Percentiles rank a stretch among this genome's conserved stretches.
phyloP scores from a whole-genome alignment of 2,329 filamentous ascomycete species.

The Hymenoscyphus scutula region DNA sequence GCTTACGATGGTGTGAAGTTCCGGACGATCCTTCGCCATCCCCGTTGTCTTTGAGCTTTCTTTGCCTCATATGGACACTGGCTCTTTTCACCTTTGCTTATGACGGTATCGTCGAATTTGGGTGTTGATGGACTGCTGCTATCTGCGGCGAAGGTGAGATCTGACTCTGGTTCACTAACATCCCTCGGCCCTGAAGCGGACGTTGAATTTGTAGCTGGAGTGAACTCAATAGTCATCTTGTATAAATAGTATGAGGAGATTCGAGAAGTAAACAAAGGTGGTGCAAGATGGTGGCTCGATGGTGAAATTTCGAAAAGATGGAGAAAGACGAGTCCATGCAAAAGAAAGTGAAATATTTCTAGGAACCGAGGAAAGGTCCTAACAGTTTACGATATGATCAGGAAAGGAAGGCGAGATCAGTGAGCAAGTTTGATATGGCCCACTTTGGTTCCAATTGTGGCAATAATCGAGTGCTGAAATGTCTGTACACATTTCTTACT shows the following conservation, averaged over 20 bases:
- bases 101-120: neutral
- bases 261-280: neutral
- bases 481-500: neutral
- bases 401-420: neutral
- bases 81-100: neutral
- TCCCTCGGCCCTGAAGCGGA: slow-evolving; percentile 2
- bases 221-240: neutral
- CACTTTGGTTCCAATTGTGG: neutral
- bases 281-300: neutral
- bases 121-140: slow-evolving; percentile 3
- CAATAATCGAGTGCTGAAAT: neutral
- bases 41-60: slow-evolving; percentile 10
- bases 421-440: neutral
- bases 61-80: neutral
- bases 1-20: slow-evolving; percentile 55
- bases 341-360: neutral
- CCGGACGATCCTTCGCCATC: slow-evolving; percentile 42
- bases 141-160: neutral
- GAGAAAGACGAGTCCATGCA: neutral
- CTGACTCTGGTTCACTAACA: slow-evolving; percentile 10
- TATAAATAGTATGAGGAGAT: neutral
- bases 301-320: neutral
- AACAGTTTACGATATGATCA: neutral
- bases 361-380: neutral
- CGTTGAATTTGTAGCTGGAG: neutral